A percentile compares a stretch with the other conserved stretches of the same genome.
phyloP scores from a whole-genome alignment of 441 rosid species.

The Brassica hybrid region DNA sequence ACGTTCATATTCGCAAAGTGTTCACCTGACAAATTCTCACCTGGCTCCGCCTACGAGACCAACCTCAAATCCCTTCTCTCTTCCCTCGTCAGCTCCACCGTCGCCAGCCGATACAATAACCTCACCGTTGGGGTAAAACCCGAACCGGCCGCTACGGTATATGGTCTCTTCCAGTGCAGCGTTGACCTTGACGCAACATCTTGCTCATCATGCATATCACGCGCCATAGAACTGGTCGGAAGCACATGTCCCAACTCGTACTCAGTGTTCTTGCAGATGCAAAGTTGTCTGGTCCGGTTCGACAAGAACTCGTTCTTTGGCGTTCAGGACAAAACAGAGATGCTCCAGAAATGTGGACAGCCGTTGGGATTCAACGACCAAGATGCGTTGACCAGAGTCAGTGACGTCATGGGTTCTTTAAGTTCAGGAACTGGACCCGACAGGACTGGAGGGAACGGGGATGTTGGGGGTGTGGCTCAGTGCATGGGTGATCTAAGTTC shows the following conservation, averaged over 20 bases:
- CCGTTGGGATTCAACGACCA: constrained; percentile 44
- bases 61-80: constrained; percentile 60
- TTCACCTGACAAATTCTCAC: constrained; percentile 53
- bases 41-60: constrained; percentile 54
- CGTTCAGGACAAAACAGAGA: constrained; percentile 59
- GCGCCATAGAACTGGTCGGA: constrained; percentile 53
- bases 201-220: constrained; percentile 60
- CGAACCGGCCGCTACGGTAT: constrained; percentile 42
- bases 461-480: constrained; percentile 52
- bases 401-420: constrained; percentile 50
- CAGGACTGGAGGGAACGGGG: constrained; percentile 52
- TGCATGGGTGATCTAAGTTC: constrained; percentile 58
- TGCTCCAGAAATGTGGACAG: constrained; percentile 58
- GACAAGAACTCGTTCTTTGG: constrained; percentile 52
- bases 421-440: constrained; percentile 40
- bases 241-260: constrained; percentile 52
- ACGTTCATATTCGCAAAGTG: constrained; percentile 61
- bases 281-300: constrained; percentile 52
- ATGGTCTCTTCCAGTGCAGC: constrained; percentile 72
- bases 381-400: constrained; percentile 45
- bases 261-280: constrained; percentile 62
- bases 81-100: constrained; percentile 60
- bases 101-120: constrained; percentile 46
- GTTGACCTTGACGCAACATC: constrained; percentile 52
- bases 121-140: constrained; percentile 43